These are phyloP conservation scores for Ophiocordyceps camponoti-saundersi DNA, from an alignment of 2,329 filamentous ascomycete genomes.

Conservation along the genomic window DNA sequence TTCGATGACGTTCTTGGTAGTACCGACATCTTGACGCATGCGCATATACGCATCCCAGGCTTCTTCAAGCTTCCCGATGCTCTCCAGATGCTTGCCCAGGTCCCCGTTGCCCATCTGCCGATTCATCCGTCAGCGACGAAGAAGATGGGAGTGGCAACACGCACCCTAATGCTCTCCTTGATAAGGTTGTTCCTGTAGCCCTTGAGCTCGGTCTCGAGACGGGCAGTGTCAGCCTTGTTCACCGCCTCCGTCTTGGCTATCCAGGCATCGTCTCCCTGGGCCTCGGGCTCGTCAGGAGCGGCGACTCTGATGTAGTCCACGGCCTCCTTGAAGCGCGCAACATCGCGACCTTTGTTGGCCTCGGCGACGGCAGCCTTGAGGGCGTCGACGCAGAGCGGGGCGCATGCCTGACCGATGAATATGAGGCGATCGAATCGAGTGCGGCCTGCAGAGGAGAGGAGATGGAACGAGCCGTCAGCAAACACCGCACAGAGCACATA, in stretches of 20 bases:
- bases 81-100: constrained; percentile 67
- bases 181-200: constrained; percentile 94
- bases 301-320: constrained; percentile 47
- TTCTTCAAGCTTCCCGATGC: constrained; percentile 53
- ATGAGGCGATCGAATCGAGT: constrained; percentile 68
- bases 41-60: constrained; percentile 65
- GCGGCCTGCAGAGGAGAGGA: constrained; percentile 35
- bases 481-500: background rate
- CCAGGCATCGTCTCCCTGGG: constrained; percentile 55
- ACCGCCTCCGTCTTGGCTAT: constrained; percentile 47
- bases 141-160: background rate
- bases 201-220: constrained; percentile 73
- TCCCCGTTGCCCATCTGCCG: constrained; percentile 85
- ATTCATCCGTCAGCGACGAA: constrained; percentile 2
- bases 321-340: constrained; percentile 51
- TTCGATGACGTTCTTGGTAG: constrained; percentile 66
- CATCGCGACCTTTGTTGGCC: constrained; percentile 60
- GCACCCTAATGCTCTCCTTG: constrained; percentile 85
- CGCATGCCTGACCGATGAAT: constrained; percentile 64
- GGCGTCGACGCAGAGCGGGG: constrained; percentile 61
- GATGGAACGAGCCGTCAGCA: background rate
- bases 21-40: constrained; percentile 84
- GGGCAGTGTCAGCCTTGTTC: constrained; percentile 52
- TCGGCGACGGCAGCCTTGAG: constrained; percentile 61
- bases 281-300: constrained; percentile 51